Conservation (phyloP, 257 asterid species). For the Nicotiana tabacum region DNA sequence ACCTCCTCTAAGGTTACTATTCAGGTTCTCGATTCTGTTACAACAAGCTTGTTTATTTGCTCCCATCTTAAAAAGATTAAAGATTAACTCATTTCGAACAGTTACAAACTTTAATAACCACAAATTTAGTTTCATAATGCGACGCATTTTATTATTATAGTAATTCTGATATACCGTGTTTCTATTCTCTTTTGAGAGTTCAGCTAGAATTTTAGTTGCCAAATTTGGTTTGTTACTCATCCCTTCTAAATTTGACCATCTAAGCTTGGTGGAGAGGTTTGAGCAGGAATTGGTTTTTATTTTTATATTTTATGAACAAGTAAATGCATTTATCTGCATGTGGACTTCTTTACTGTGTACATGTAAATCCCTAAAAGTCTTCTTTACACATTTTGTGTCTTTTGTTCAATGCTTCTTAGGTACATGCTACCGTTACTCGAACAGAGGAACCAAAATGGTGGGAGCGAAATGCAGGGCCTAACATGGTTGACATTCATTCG, state of each 20-base stretch:
- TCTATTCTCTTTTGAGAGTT: neutral
- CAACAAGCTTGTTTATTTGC: neutral
- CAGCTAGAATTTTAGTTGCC: neutral
- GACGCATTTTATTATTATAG: neutral
- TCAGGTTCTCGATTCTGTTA: neutral
- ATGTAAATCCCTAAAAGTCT: neutral
- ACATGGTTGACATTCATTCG: conserved; percentile 88
- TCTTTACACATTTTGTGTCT: neutral
- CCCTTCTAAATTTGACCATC: neutral
- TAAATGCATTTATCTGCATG: neutral
- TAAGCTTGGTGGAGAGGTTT: neutral
- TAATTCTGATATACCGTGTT: neutral
- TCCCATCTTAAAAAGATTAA: neutral
- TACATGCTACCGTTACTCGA: neutral
- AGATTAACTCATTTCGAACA: neutral
- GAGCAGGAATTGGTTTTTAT: neutral
- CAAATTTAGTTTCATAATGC: neutral
- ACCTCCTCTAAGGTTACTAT: neutral
- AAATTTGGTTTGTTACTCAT: neutral
- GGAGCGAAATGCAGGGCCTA: conserved; percentile 83
- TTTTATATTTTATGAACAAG: neutral
- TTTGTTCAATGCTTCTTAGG: conserved; percentile 2
- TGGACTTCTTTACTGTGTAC: neutral
- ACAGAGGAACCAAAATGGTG: conserved; percentile 54
- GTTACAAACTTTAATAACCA: neutral